phyloP scores from a whole-genome alignment of 2,329 filamentous ascomycete genomes.

The Dactylellina haptotyla region DNA sequence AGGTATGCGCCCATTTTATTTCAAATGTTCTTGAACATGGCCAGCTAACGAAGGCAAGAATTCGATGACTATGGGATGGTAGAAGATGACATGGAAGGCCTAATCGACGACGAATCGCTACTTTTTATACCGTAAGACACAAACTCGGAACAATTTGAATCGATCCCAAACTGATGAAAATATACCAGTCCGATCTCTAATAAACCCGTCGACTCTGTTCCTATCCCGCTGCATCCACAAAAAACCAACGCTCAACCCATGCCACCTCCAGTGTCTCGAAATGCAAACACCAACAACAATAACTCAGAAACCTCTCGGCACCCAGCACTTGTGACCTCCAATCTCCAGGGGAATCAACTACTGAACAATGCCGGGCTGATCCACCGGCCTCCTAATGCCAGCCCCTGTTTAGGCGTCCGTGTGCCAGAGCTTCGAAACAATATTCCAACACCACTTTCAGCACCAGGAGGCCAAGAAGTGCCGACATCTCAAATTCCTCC shows the following conservation, averaged over 20 bases:
- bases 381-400: slow-evolving; percentile 5
- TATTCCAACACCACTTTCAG: slow-evolving; percentile 31
- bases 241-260: slow-evolving; percentile 5
- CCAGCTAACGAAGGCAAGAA: neutral
- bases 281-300: slow-evolving; percentile 24
- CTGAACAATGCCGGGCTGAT: slow-evolving; percentile 7
- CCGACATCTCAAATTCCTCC: slow-evolving; percentile 52
- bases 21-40: neutral
- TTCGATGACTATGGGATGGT: slow-evolving; percentile 52
- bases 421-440: slow-evolving; percentile 34
- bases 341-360: slow-evolving; percentile 14
- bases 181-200: neutral
- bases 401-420: neutral
- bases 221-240: slow-evolving; percentile 5
- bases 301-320: slow-evolving; percentile 42
- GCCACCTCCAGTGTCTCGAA: neutral
- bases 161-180: neutral
- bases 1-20: neutral
- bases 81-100: slow-evolving; percentile 49
- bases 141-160: neutral
- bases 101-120: slow-evolving; percentile 44
- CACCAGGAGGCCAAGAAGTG: slow-evolving; percentile 42
- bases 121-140: slow-evolving; percentile 15
- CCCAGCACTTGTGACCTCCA: slow-evolving; percentile 17
- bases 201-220: neutral